Conservation (phyloP, 169 alveolate species). For the Plasmodium vinckei region DNA sequence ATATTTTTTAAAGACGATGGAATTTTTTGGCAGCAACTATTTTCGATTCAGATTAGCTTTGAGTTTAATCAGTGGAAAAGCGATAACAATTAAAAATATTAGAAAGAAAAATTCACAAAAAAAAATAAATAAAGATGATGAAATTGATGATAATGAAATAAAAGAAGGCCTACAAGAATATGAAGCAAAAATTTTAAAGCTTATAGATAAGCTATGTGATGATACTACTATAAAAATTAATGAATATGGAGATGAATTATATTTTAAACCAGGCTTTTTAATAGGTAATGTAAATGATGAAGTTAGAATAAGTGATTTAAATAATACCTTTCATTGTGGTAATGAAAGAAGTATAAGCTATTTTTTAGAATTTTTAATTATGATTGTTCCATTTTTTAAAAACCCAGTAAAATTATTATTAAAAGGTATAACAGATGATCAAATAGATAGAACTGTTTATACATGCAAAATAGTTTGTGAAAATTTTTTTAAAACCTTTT, state of each 20-base stretch:
- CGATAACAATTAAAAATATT: slow-evolving; percentile 61
- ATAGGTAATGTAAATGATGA: slow-evolving; percentile 73
- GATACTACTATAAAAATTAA: slow-evolving; percentile 61
- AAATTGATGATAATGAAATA: slow-evolving; percentile 16
- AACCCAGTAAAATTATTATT: slow-evolving; percentile 62
- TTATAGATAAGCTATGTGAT: slow-evolving; percentile 71
- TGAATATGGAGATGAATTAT: slow-evolving; percentile 74
- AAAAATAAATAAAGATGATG: slow-evolving; percentile 14
- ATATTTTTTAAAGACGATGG: slow-evolving; percentile 16
- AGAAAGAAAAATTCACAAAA: slow-evolving; percentile 17
- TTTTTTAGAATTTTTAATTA: slow-evolving; percentile 65
- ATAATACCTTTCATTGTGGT: slow-evolving; percentile 67
- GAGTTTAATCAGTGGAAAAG: slow-evolving; percentile 74
- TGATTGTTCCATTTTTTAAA: slow-evolving; percentile 75
- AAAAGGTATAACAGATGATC: slow-evolving; percentile 76
- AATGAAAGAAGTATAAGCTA: slow-evolving; percentile 75
- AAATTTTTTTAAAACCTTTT: slow-evolving; percentile 62
- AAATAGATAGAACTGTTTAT: slow-evolving; percentile 50
- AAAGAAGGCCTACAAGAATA: slow-evolving; percentile 42
- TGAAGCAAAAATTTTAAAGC: slow-evolving; percentile 67
- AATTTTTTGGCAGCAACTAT: slow-evolving; percentile 59
- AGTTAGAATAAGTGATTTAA: slow-evolving; percentile 30
- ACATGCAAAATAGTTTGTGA: slow-evolving; percentile 69
- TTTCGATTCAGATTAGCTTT: slow-evolving; percentile 65
- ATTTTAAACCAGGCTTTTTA: slow-evolving; percentile 75